Base-by-base conservation (phyloP, 192 early-diverging fungal species). In the Backusella morwellensis region DNA sequence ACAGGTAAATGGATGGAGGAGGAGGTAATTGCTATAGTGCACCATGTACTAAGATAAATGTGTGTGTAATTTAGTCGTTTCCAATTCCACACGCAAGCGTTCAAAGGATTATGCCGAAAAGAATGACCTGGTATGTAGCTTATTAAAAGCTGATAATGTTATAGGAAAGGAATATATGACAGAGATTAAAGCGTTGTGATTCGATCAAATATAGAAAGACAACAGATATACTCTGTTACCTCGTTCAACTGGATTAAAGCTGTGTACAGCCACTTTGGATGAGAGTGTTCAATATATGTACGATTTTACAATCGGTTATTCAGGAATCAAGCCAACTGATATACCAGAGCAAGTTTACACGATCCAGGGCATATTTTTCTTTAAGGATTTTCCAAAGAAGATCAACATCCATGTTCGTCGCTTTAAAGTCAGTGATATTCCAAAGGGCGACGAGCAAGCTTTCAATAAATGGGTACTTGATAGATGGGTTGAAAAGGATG, bases 251-350 rank as follows among this genome's bases (percentile, higher is more conserved):
- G 98, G 98, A 47, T 85, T 95, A 47, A 90, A 88, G 73, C 87
- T 93, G 70, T 93, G 90, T 70, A 82, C 91, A 66, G 84, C 90
- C 54, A 86, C 88, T 66, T 86, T 98, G 38, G 87, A 86, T n/a
- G 85, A 86, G 68, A 84, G 89, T 6, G 85, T 93, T 32, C 85
- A 91, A 38, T 93, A 94, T 74, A 44, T 99, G 21, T 97, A 93
- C 75, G 97, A 99, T 79, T 73, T 96, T 11, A 97, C 98, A 3
- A 88, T 99, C 15, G 98, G 94, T 8, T 96, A 97, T 77, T 88
- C 91, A 73, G 95, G 95, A 1, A 80, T 97, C 19, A 82, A 81
- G 17, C 78, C 83, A 35, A 92, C 87, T 12, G 88, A 95, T 72
- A 92, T 93, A 32, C 78, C 78, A 14, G 94, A 97, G 75, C 91